Evolutionary conservation across 2,329 filamentous ascomycete species (phyloP).

Genomic region (Dactylonectria macrodidyma): DNA sequence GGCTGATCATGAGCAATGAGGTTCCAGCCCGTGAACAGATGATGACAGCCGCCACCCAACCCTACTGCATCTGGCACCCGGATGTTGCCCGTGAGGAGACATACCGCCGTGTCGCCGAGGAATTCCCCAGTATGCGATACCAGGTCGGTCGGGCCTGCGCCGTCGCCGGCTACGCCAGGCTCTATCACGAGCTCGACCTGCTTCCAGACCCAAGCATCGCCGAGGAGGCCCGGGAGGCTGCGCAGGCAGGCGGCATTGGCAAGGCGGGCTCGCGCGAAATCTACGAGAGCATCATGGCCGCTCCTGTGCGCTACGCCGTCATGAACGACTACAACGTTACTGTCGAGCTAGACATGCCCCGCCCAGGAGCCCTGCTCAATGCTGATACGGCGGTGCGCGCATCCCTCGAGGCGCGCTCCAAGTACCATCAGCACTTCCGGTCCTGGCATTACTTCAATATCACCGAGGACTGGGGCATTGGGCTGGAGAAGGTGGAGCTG

Average conservation of each 20-base stretch:
- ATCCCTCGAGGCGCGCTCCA: neutral
- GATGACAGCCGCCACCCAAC: slow-evolving; percentile 38
- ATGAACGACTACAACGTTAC: slow-evolving; percentile 55
- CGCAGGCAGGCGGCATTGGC: slow-evolving; percentile 2
- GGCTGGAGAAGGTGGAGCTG: neutral
- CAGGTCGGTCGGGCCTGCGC: slow-evolving; percentile 58
- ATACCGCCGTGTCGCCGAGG: slow-evolving; percentile 50
- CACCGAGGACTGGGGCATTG: slow-evolving; percentile 14
- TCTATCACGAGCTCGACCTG: slow-evolving; percentile 55
- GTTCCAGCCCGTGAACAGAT: slow-evolving; percentile 45
- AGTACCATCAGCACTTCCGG: neutral
- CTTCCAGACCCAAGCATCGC: slow-evolving; percentile 57
- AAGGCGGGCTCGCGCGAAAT: slow-evolving; percentile 40
- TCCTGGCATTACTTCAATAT: neutral
- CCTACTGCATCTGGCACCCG: slow-evolving; percentile 61
- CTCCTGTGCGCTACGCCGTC: slow-evolving; percentile 46
- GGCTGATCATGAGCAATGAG: slow-evolving; percentile 54
- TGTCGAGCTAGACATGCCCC: slow-evolving; percentile 7
- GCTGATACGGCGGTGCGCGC: slow-evolving; percentile 28
- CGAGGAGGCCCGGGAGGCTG: slow-evolving; percentile 56
- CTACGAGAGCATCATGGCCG: slow-evolving; percentile 50
- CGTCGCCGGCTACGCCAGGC: slow-evolving; percentile 52
- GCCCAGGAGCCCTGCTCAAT: slow-evolving; percentile 29
- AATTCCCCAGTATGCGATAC: slow-evolving; percentile 54
- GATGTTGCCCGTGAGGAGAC: slow-evolving; percentile 54